A percentile compares a stretch with the other conserved stretches of the same genome.
phyloP scores from a whole-genome alignment of 805 yeast genomes.

The Pichia scutulata region DNA sequence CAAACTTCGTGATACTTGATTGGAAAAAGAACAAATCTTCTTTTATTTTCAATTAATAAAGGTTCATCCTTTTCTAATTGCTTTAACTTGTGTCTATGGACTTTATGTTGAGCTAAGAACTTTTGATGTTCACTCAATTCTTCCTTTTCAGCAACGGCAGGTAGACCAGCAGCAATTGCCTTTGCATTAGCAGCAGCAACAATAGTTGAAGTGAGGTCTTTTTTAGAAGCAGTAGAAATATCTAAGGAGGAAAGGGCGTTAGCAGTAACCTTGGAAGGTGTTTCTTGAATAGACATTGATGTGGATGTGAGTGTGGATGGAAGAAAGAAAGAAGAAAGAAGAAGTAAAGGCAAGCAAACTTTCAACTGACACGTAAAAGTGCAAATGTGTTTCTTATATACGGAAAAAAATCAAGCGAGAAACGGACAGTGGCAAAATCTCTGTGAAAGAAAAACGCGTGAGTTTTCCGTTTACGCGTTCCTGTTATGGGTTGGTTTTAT shows the following conservation, averaged over 20 bases:
- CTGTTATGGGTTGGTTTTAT: background rate
- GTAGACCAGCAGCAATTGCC: constrained; percentile 18
- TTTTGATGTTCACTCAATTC: constrained; percentile 38
- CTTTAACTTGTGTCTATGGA: constrained; percentile 67
- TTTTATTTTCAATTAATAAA: constrained; percentile 70
- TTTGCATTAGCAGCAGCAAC: constrained; percentile 34
- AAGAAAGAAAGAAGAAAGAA: background rate
- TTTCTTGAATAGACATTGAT: constrained; percentile 51
- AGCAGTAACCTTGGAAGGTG: constrained; percentile 65
- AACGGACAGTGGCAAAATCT: background rate
- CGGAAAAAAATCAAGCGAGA: background rate
- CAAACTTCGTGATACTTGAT: constrained; percentile 95
- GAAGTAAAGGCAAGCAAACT: background rate
- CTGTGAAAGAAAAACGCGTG: background rate
- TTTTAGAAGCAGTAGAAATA: constrained; percentile 33
- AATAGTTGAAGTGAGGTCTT: constrained; percentile 35
- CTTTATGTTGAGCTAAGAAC: constrained; percentile 54
- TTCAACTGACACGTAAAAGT: background rate
- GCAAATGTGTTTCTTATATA: background rate
- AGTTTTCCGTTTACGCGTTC: background rate
- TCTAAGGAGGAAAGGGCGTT: constrained; percentile 46
- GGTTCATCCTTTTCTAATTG: constrained; percentile 85
- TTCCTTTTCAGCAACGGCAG: constrained; percentile 13
- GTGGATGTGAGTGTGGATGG: background rate
- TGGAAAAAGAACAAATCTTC: constrained; percentile 90